Evolutionary conservation across 164 flowering plant species (phyloP).

Genomic region (Magnolia changhungtana): DNA sequence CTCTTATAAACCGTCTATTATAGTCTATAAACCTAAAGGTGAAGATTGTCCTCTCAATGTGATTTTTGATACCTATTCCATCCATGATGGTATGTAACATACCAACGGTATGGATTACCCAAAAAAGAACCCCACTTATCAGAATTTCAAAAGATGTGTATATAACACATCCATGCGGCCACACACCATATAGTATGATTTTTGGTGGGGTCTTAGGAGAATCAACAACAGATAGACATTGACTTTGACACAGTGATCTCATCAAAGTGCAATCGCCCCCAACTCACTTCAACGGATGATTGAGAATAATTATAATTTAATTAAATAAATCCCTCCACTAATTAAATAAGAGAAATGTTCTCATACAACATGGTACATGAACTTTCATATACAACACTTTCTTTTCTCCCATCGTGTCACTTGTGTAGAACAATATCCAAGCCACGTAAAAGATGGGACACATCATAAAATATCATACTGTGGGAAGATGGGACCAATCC

Average conservation of each 20-base stretch:
- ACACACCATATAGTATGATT: too few relatives aligned
- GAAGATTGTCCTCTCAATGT: too few relatives aligned
- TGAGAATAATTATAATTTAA: slow-evolving; percentile 5
- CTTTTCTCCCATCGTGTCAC: too few relatives aligned
- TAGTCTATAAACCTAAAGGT: too few relatives aligned
- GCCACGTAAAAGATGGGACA: too few relatives aligned
- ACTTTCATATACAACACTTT: too few relatives aligned
- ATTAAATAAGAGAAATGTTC: not conserved
- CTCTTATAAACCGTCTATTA: too few relatives aligned
- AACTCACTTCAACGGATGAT: slow-evolving; percentile 5
- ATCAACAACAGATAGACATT: slow-evolving; percentile 16
- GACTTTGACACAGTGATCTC: slow-evolving; percentile 14
- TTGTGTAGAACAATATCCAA: too few relatives aligned
- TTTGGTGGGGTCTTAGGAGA: slow-evolving; percentile 1
- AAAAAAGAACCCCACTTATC: not conserved
- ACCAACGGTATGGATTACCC: not conserved
- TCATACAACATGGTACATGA: not conserved
- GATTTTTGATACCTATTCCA: too few relatives aligned
- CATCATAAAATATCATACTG: too few relatives aligned
- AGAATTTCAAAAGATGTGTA: not conserved
- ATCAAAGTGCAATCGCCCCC: slow-evolving; percentile 1
- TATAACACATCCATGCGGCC: too few relatives aligned
- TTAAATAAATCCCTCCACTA: slow-evolving; percentile 1
- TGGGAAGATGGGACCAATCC: too few relatives aligned
- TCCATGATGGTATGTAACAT: not conserved